phyloP scores from a whole-genome alignment of 2,329 filamentous ascomycete genomes.

The Fusarium sp. region DNA sequence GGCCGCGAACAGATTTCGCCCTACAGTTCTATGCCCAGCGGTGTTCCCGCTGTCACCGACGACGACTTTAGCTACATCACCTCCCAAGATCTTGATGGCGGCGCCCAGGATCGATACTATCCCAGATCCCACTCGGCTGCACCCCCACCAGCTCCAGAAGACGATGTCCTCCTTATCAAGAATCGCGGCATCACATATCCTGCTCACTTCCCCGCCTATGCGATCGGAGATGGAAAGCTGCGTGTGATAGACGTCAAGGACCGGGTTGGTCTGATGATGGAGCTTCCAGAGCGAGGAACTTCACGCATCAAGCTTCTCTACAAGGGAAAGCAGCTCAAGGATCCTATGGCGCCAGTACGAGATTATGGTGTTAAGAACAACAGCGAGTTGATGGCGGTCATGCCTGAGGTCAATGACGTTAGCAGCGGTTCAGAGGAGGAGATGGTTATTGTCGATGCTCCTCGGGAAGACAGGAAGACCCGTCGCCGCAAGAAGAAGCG shows the following conservation, averaged over 20 bases:
- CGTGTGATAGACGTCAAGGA: constrained; percentile 73
- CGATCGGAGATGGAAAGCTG: constrained; percentile 79
- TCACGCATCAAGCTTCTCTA: constrained; percentile 74
- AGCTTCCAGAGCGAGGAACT: constrained; percentile 64
- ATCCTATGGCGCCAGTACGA: constrained; percentile 66
- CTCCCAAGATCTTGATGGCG: constrained; percentile 73
- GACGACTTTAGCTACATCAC: constrained; percentile 86
- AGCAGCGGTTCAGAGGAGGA: constrained; percentile 56
- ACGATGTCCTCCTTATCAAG: constrained; percentile 78
- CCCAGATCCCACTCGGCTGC: constrained; percentile 51
- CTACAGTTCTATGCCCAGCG: constrained; percentile 60
- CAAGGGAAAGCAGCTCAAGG: constrained; percentile 77
- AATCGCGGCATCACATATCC: constrained; percentile 74
- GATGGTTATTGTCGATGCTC: constrained; percentile 58
- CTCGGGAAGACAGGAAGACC: constrained; percentile 49
- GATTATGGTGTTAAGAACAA: constrained; percentile 72
- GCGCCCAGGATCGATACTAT: constrained; percentile 54
- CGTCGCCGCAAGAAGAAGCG: constrained; percentile 58
- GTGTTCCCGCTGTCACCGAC: constrained; percentile 73
- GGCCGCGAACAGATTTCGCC: constrained; percentile 61
- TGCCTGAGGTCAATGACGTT: constrained; percentile 53
- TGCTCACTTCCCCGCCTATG: constrained; percentile 78
- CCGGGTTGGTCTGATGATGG: constrained; percentile 74
- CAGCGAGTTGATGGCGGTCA: constrained; percentile 66
- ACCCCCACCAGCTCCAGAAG: constrained; percentile 60